A percentile compares a stretch with the other conserved stretches of the same genome.
Evolutionary conservation across 495 filamentous ascomycete species (phyloP).

Genomic region (Evernia prunastri): DNA sequence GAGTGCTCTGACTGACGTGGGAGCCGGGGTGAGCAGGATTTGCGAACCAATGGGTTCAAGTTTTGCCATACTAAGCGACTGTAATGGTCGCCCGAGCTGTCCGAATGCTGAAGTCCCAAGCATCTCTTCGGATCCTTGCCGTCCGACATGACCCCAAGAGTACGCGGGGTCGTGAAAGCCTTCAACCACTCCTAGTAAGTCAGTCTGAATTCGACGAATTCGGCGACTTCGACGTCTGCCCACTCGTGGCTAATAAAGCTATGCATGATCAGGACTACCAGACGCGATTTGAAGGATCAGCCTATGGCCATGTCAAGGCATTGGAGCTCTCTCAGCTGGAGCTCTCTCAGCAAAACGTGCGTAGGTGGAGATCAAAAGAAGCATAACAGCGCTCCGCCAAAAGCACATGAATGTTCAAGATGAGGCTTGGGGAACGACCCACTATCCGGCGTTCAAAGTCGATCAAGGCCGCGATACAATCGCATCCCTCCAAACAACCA

Average conservation of each 20-base stretch:
- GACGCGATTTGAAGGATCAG: not conserved
- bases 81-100: too few relatives aligned
- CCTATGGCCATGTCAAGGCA: not conserved
- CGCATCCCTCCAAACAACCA: not conserved
- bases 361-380: not conserved
- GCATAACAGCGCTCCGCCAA: not conserved
- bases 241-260: not conserved
- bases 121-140: not conserved
- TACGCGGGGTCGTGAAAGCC: not conserved
- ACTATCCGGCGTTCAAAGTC: not conserved
- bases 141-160: not conserved
- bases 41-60: not conserved
- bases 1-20: too few relatives aligned
- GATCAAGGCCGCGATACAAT: too few relatives aligned
- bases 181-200: not conserved
- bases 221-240: not conserved
- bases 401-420: not conserved
- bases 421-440: not conserved
- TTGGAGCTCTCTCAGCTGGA: not conserved
- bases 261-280: not conserved
- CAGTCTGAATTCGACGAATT: not conserved
- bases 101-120: not conserved
- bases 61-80: not conserved
- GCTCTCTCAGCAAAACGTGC: not conserved
- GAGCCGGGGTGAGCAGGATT: not conserved